A percentile compares a stretch with the other conserved stretches of the same genome.
Evolutionary conservation across 2,329 filamentous ascomycete species (phyloP).

Genomic region (Pseudocercospora fijiensis): DNA sequence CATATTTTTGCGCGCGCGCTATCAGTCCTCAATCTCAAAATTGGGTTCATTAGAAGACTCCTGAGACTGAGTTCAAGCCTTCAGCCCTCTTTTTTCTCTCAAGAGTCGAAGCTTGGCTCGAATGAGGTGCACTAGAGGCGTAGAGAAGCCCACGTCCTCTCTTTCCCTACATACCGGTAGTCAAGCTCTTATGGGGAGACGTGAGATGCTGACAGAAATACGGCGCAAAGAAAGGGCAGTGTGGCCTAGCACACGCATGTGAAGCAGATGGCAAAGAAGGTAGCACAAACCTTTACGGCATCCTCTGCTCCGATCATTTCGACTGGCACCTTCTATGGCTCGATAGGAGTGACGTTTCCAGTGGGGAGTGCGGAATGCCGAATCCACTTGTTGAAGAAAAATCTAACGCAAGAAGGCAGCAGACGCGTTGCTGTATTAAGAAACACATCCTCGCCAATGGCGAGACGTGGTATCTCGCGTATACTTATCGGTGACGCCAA

Average conservation of each 20-base stretch:
- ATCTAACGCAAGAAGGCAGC: constrained; percentile 10
- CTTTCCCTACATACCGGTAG: no score
- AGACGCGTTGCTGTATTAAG: constrained; percentile 5
- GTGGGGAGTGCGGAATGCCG: not conserved
- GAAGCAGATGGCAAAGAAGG: not conserved
- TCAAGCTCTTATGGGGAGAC: not conserved
- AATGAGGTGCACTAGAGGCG: not conserved
- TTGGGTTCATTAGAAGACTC: not conserved
- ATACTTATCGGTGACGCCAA: no score
- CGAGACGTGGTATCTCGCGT: no score
- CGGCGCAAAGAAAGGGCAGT: not conserved
- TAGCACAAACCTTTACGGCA: not conserved
- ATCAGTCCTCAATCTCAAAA: not conserved
- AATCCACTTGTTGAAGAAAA: constrained; percentile 6
- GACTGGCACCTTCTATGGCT: not conserved
- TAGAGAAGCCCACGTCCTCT: not conserved
- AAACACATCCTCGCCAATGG: constrained; percentile 8
- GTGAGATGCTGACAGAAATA: not conserved
- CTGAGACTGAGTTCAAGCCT: not conserved
- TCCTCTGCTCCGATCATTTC: not conserved
- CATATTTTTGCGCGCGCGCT: not conserved
- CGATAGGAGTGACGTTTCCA: constrained; percentile 1
- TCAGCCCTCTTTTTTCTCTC: not conserved
- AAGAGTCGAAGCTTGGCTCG: not conserved
- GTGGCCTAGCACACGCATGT: not conserved